Evolutionary conservation across 495 filamentous ascomycete species (phyloP).

Genomic region (Venustampulla echinocandica): DNA sequence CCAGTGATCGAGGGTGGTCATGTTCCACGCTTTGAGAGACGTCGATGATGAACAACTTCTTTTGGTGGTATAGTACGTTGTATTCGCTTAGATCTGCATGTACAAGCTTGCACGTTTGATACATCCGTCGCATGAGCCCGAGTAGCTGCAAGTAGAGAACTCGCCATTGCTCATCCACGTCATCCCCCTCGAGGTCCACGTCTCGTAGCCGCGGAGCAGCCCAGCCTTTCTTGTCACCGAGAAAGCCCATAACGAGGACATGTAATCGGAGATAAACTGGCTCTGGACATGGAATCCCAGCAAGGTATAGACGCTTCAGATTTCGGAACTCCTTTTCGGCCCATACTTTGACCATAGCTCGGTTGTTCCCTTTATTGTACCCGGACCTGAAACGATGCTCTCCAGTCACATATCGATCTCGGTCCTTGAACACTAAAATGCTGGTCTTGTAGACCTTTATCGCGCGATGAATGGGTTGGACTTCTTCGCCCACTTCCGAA

Average conservation of each 20-base stretch:
- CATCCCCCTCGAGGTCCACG: slow-evolving; percentile 50
- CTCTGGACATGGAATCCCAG: slow-evolving; percentile 85
- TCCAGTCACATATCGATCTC: slow-evolving; percentile 87
- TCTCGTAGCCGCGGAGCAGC: slow-evolving; percentile 79
- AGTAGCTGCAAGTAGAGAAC: slow-evolving; percentile 73
- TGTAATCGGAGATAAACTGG: slow-evolving; percentile 80
- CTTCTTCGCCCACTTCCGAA: slow-evolving; percentile 29
- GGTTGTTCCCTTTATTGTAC: slow-evolving; percentile 84
- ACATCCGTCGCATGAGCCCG: slow-evolving; percentile 83
- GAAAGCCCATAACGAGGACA: slow-evolving; percentile 86
- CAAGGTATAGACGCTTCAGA: slow-evolving; percentile 67
- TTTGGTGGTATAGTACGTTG: slow-evolving; percentile 84
- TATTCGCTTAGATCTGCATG: slow-evolving; percentile 97
- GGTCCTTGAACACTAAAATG: slow-evolving; percentile 94
- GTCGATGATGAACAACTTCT: slow-evolving; percentile 85
- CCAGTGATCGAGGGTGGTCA: slow-evolving; percentile 81
- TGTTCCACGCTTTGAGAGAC: slow-evolving; percentile 96
- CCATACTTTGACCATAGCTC: slow-evolving; percentile 96
- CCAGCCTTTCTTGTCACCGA: slow-evolving; percentile 80
- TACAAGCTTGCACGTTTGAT: slow-evolving; percentile 80
- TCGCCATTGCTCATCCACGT: slow-evolving; percentile 51
- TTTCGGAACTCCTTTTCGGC: slow-evolving; percentile 98
- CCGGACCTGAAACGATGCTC: slow-evolving; percentile 78
- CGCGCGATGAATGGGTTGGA: slow-evolving; percentile 53
- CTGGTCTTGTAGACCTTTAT: slow-evolving; percentile 98